Conservation (phyloP, 2,329 filamentous ascomycete species). For the Paecilomyces variotii region DNA sequence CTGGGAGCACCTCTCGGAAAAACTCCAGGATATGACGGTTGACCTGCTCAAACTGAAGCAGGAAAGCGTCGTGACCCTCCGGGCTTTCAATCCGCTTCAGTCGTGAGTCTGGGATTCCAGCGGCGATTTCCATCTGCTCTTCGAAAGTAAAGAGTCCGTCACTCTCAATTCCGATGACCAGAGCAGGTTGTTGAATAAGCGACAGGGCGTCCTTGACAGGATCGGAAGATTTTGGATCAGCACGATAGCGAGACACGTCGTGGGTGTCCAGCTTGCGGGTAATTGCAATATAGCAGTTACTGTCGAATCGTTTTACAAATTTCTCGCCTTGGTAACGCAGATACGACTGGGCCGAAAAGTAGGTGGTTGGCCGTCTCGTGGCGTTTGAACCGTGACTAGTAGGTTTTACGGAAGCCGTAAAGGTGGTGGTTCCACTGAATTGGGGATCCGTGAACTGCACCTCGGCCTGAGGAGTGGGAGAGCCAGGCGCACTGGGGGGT, state of each 20-base stretch:
- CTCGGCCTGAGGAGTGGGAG: conserved; percentile 19
- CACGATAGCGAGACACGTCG: conserved; percentile 75
- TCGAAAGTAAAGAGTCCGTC: conserved; percentile 96
- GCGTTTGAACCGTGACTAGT: conserved; percentile 13
- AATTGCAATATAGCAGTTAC: conserved; percentile 98
- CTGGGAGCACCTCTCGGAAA: conserved; percentile 70
- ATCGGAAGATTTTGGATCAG: conserved; percentile 28
- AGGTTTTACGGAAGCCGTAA: conserved; percentile 37
- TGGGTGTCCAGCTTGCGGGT: conserved; percentile 97
- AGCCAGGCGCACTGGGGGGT: conserved; percentile 27
- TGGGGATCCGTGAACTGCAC: conserved; percentile 54
- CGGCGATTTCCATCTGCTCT: conserved; percentile 87
- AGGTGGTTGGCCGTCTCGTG: conserved; percentile 56
- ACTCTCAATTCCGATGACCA: conserved; percentile 89
- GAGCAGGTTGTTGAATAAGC: conserved; percentile 76
- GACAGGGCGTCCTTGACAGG: conserved; percentile 66
- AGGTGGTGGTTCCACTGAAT: conserved; percentile 57
- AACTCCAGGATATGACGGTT: conserved; percentile 82
- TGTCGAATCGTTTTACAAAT: conserved; percentile 94
- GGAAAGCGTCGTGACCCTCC: conserved; percentile 92
- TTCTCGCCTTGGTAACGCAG: conserved; percentile 93
- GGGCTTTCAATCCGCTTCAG: conserved; percentile 85
- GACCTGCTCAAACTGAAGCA: conserved; percentile 95
- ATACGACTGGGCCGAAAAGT: conserved; percentile 97
- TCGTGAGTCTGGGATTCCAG: conserved; percentile 66